Percentiles rank a stretch among this genome's conserved stretches.
phyloP scores from a whole-genome alignment of 352 stramenopile species.

The Phytophthora niederhauseri region DNA sequence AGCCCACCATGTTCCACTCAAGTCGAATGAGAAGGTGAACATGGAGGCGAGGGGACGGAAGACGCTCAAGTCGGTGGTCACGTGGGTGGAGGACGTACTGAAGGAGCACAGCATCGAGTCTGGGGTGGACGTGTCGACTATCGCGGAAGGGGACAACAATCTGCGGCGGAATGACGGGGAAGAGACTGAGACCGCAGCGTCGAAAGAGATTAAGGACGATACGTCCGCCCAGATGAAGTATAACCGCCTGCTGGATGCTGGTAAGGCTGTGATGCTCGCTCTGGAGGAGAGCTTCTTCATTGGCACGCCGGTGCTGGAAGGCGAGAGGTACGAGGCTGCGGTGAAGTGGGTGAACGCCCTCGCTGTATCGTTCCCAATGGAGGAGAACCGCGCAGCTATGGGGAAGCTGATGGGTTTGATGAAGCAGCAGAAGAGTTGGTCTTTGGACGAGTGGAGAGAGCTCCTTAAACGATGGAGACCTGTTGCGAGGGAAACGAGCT shows the following conservation, averaged over 20 bases:
- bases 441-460: conserved; percentile 45
- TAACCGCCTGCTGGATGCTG: conserved; percentile 59
- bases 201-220: conserved; percentile 28
- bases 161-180: conserved; percentile 45
- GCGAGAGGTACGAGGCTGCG: conserved; percentile 58
- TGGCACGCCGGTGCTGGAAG: conserved; percentile 51
- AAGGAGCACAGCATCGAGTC: conserved; percentile 47
- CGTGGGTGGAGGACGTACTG: conserved; percentile 62
- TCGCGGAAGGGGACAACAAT: conserved; percentile 45
- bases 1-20: conserved; percentile 63
- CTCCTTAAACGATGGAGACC: conserved; percentile 59
- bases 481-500: conserved; percentile 43
- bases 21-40: conserved; percentile 25
- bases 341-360: conserved; percentile 58
- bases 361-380: conserved; percentile 56
- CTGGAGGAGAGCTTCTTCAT: conserved; percentile 75
- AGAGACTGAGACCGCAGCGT: conserved; percentile 32
- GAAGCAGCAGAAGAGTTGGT: conserved; percentile 46
- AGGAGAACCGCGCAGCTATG: conserved; percentile 60
- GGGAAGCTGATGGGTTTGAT: conserved; percentile 38
- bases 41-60: conserved; percentile 36
- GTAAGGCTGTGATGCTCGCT: conserved; percentile 54
- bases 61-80: conserved; percentile 49
- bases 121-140: conserved; percentile 36
- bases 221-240: conserved; percentile 55